Conservation (phyloP, 2,329 filamentous ascomycete genomes). For the Fusarium sp. region DNA sequence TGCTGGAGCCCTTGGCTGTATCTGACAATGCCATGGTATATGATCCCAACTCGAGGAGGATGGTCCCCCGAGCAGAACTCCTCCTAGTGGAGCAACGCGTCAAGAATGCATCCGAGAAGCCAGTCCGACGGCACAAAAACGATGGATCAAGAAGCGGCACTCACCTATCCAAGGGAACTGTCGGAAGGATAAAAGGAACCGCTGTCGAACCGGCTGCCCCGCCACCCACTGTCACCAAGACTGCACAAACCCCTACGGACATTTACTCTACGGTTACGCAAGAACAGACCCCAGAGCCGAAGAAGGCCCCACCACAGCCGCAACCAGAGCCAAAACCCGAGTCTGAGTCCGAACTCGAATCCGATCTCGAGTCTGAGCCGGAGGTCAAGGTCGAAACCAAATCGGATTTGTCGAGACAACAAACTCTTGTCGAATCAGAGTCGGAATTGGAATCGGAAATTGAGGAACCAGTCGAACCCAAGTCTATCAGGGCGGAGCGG, state of each 20-base stretch:
- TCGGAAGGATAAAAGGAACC: conserved; percentile 63
- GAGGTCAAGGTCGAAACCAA: not conserved
- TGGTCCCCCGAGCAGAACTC: conserved; percentile 63
- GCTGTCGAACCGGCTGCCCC: conserved; percentile 51
- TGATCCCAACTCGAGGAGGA: conserved; percentile 74
- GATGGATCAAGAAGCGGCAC: conserved; percentile 55
- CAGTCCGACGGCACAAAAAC: conserved; percentile 56
- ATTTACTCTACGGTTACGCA: conserved; percentile 2
- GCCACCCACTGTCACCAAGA: conserved; percentile 43
- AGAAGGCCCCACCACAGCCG: not conserved
- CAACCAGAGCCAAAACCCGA: conserved; percentile 3
- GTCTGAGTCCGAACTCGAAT: conserved; percentile 10
- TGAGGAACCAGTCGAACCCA: not conserved
- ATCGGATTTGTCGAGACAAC: not conserved
- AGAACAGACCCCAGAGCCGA: not conserved
- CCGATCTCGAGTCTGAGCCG: conserved; percentile 22
- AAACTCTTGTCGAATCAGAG: conserved; percentile 15
- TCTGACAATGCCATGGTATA: conserved; percentile 65
- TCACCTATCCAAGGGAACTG: conserved; percentile 63
- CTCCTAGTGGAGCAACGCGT: conserved; percentile 56
- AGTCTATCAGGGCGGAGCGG: not conserved
- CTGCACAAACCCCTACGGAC: not conserved
- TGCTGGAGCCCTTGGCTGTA: conserved; percentile 50
- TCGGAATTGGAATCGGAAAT: conserved; percentile 17
- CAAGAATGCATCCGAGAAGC: conserved; percentile 53